phyloP scores from a whole-genome alignment of 2,329 filamentous ascomycete species.

The Tolypocladium amazonense region DNA sequence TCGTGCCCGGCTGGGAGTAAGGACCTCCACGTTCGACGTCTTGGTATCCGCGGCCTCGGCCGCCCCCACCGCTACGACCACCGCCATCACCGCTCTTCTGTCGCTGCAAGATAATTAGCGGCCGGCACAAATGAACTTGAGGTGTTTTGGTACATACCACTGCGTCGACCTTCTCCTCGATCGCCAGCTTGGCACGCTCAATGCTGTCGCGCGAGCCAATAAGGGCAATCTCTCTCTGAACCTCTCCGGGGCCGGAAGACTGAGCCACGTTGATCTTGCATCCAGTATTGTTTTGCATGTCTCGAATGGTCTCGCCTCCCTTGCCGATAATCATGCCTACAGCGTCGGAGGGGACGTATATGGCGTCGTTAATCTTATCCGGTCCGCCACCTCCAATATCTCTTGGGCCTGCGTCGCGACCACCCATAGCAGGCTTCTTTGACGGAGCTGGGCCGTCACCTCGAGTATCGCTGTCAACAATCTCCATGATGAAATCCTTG shows the following conservation, averaged over 20 bases:
- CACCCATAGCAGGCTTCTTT: conserved; percentile 14
- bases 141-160: conserved; percentile 48
- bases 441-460: conserved; percentile 31
- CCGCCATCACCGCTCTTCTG: conserved; percentile 44
- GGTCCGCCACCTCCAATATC: conserved; percentile 23
- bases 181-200: conserved; percentile 68
- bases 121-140: not conserved
- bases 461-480: conserved; percentile 81
- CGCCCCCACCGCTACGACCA: conserved; percentile 30
- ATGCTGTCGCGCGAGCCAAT: conserved; percentile 72
- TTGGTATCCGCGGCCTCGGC: conserved; percentile 33
- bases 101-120: conserved; percentile 28
- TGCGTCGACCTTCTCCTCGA: conserved; percentile 86
- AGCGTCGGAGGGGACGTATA: conserved; percentile 79
- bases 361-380: conserved; percentile 72
- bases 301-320: conserved; percentile 85
- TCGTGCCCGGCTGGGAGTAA: conserved; percentile 38
- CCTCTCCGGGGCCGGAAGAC: conserved; percentile 64
- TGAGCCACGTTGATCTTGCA: conserved; percentile 94
- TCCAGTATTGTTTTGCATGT: conserved; percentile 78
- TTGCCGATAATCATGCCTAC: conserved; percentile 97
- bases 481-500: conserved; percentile 84
- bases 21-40: conserved; percentile 44
- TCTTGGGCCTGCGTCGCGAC: conserved; percentile 19
- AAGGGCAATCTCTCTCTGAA: conserved; percentile 76